Evolutionary conservation across 2,329 filamentous ascomycete genomes (phyloP).

Genomic region (Aspergillus brunneoviolaceus): DNA sequence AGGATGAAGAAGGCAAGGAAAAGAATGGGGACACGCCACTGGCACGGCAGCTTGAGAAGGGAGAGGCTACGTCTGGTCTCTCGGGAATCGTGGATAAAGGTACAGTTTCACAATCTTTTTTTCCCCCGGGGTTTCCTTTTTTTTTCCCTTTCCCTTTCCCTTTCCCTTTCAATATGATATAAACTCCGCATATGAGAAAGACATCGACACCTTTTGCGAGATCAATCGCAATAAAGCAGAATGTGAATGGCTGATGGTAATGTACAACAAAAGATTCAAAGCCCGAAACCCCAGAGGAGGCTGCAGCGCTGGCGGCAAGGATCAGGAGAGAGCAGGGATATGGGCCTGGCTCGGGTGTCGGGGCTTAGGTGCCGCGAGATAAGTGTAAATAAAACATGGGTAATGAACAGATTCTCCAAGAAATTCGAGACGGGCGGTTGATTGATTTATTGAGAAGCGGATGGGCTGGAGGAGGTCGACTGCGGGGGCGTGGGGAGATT

Average conservation of each 20-base stretch:
- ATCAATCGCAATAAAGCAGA: constrained; percentile 20
- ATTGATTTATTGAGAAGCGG: constrained; percentile 35
- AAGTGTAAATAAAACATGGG: constrained; percentile 13
- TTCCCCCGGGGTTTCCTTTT: constrained; percentile 8
- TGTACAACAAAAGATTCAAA: constrained; percentile 37
- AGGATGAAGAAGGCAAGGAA: constrained; percentile 40
- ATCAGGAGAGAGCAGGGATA: constrained; percentile 55
- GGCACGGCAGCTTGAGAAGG: constrained; percentile 57
- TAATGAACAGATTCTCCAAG: constrained; percentile 6
- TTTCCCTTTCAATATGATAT: background rate
- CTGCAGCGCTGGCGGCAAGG: constrained; percentile 34
- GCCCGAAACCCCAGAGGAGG: constrained; percentile 39
- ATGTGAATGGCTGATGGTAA: constrained; percentile 40
- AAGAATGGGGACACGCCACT: constrained; percentile 55
- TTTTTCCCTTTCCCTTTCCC: constrained; percentile 1
- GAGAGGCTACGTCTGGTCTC: constrained; percentile 51
- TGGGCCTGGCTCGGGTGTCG: constrained; percentile 55
- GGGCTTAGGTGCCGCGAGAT: constrained; percentile 43
- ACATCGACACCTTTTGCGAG: constrained; percentile 16
- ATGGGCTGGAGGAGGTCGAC: constrained; percentile 36
- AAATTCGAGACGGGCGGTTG: background rate
- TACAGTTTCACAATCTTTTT: constrained; percentile 26
- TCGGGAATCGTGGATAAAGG: constrained; percentile 41
- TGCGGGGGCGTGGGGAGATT: constrained; percentile 31
- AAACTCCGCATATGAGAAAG: constrained; percentile 28